Conservation (phyloP, 306 rosid species). For the Potentilla sterilis region DNA sequence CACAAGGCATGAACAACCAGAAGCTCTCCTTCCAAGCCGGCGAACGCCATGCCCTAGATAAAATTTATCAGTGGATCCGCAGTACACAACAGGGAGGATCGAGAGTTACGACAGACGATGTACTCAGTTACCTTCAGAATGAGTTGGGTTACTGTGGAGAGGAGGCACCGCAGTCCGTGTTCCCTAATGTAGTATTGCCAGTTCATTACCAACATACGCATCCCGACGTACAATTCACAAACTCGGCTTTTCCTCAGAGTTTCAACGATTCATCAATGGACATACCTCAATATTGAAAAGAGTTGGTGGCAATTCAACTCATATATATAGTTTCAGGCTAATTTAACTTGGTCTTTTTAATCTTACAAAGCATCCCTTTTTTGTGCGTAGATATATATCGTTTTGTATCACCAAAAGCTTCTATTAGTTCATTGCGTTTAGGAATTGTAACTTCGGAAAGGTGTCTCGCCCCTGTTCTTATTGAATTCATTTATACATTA, state of each 20-base stretch:
- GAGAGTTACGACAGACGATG: background rate
- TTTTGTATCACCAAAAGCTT: too few species aligned
- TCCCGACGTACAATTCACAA: background rate
- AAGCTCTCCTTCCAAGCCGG: slow-evolving; percentile 93
- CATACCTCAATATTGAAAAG: background rate
- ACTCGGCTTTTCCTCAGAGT: background rate
- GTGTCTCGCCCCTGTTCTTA: too few species aligned
- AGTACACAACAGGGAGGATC: slow-evolving; percentile 4
- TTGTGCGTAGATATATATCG: too few species aligned
- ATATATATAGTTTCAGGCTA: too few species aligned
- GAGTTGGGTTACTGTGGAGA: background rate
- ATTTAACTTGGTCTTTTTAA: too few species aligned
- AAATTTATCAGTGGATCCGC: background rate
- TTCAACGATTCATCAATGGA: background rate
- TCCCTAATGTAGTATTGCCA: background rate
- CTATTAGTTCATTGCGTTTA: too few species aligned
- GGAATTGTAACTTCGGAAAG: too few species aligned
- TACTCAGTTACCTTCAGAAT: background rate
- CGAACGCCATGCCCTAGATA: slow-evolving; percentile 74
- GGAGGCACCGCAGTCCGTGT: background rate
- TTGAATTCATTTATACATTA: too few species aligned
- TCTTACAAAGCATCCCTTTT: too few species aligned
- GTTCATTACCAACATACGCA: background rate
- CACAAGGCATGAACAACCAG: slow-evolving; percentile 88
- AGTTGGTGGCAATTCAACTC: too few species aligned